These are phyloP conservation scores for Neonectria neomacrospora DNA, from an alignment of 2,329 filamentous ascomycete species.

Conservation along the genomic window DNA sequence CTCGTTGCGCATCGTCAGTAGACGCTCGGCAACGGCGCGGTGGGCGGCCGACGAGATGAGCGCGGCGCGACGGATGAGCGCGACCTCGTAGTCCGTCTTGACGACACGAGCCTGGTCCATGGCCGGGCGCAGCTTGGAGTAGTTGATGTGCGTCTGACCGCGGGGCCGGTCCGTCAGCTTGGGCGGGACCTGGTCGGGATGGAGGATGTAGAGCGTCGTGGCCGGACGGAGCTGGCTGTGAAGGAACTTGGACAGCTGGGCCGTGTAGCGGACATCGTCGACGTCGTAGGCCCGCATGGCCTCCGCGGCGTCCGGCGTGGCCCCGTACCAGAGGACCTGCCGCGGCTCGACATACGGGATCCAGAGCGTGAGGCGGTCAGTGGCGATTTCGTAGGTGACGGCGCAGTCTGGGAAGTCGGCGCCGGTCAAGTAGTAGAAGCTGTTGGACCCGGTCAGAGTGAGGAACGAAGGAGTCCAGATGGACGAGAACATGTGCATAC, in stretches of 20 bases:
- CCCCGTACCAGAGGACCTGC: conserved; percentile 72
- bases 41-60: conserved; percentile 83
- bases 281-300: conserved; percentile 73
- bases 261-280: conserved; percentile 73
- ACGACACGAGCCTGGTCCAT: conserved; percentile 84
- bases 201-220: conserved; percentile 58
- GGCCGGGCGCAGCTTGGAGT: conserved; percentile 68
- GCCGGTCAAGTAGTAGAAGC: conserved; percentile 70
- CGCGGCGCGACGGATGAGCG: conserved; percentile 83
- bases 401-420: conserved; percentile 65
- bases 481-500: conserved; percentile 52
- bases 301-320: conserved; percentile 68
- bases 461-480: not conserved
- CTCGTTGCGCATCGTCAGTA: conserved; percentile 77
- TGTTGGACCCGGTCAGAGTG: conserved; percentile 40
- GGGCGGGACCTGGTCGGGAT: conserved; percentile 54
- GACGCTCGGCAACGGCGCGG: conserved; percentile 72
- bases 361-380: conserved; percentile 76
- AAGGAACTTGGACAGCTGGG: conserved; percentile 62
- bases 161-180: conserved; percentile 53
- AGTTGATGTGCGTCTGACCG: conserved; percentile 57
- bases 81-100: conserved; percentile 89
- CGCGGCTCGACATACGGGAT: conserved; percentile 74
- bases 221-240: conserved; percentile 52
- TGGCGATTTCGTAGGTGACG: conserved; percentile 67